Evolutionary conservation across 371 early-diverging fungal species (phyloP).

Genomic region (Syncephalastrum monosporum): DNA sequence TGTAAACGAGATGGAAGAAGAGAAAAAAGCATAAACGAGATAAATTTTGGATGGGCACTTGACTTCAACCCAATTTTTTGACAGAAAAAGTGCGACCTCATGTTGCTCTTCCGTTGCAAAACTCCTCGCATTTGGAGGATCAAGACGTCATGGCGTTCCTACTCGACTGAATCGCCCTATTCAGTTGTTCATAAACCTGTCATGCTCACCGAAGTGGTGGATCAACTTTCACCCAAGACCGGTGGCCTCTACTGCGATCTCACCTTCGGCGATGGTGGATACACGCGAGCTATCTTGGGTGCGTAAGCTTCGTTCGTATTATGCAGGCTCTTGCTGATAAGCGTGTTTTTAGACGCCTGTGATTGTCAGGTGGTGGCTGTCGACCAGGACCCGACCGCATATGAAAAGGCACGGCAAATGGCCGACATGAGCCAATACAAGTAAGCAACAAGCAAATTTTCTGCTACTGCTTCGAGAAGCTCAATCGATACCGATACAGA

Average conservation of each 20-base stretch:
- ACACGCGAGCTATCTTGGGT: slow-evolving; percentile 62
- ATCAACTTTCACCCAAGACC: slow-evolving; percentile 27
- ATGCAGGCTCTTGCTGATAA: background rate
- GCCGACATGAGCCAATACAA: slow-evolving; percentile 39
- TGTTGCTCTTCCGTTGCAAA: background rate
- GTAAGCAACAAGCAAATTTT: slow-evolving; percentile 16
- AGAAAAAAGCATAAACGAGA: no score
- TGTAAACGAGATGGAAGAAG: no score
- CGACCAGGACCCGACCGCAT: slow-evolving; percentile 73
- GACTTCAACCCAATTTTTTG: no score
- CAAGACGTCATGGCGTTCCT: background rate
- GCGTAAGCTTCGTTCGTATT: slow-evolving; percentile 4
- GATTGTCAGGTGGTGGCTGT: slow-evolving; percentile 67
- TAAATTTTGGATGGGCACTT: no score
- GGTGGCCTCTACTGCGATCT: slow-evolving; percentile 55
- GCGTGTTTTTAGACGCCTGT: slow-evolving; percentile 34
- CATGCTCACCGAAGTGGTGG: slow-evolving; percentile 32
- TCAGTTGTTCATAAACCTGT: slow-evolving; percentile 38
- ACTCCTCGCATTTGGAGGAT: background rate
- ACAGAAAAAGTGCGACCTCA: background rate
- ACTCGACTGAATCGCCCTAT: slow-evolving; percentile 18
- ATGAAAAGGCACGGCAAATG: slow-evolving; percentile 54
- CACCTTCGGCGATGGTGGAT: slow-evolving; percentile 78
- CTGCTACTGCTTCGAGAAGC: slow-evolving; percentile 5
- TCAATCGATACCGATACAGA: slow-evolving; percentile 6